Base-by-base conservation (phyloP, 1,284 basidiomycete species). In the Rhodofomes roseus region DNA sequence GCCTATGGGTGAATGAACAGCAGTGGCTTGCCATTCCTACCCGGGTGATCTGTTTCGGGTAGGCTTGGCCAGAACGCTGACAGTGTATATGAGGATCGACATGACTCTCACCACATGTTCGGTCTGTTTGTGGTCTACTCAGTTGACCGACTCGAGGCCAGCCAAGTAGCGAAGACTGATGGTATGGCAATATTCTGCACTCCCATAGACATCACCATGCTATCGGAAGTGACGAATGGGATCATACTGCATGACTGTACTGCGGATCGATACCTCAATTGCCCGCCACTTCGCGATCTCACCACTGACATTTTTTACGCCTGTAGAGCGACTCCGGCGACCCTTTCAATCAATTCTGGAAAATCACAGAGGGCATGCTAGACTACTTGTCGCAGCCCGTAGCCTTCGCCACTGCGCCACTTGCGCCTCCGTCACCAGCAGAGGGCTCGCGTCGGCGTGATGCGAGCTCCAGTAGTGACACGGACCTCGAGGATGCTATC, bases 301-400 rank as follows among this genome's bases (percentile, higher is more conserved):
- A 34, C 22, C 16, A 27, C 43, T 44, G 40, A 53, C 54, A 8
- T 18, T 14, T 34, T 55, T 12, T 57, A 34, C 41, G 4, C n/a
- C n/a, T 16, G 9, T 37, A 72, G 71, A 71, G 70, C 58, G 71
- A 74, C 43, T 64, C 68, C 5, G 84, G 86, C 6, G 90, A 92
- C 68, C 86, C 88, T 4, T 93, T 93, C 76, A 91, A 92, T 69
- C 83, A 90, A 64, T 93, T 92, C 67, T 93, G 91, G 91, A 86
- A 82, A 66, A 89, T 88, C 40, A 89, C 91, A 75, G 87, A 92
- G 72, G 90, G 87, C 48, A 87, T 91, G 82, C 73, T 92, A 51
- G 89, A 92, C 65, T 86, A 90, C 66, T 79, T 93, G 20, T 89
- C 89, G 6, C 89, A 91, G 66, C 90, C 90, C 1, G 89, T 93